A percentile compares a stretch with the other conserved stretches of the same genome.
Conservation (phyloP, 345 rosid species). For the Bruguiera sexangula region DNA sequence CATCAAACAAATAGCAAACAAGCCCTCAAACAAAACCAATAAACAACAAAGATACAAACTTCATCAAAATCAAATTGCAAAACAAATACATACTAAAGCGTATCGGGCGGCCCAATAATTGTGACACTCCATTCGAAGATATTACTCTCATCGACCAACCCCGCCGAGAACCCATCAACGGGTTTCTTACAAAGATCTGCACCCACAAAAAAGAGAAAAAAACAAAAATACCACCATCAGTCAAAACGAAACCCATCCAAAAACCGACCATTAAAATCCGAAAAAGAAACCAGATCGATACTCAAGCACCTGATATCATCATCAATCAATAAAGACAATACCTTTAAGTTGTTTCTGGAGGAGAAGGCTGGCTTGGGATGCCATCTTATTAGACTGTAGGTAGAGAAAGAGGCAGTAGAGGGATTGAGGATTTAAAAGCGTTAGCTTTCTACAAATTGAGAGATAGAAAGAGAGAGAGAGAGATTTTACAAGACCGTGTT, state of each 20-base stretch:
- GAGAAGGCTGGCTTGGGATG: constrained; percentile 91
- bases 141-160: constrained; percentile 86
- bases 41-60: neutral
- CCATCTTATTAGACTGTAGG: constrained; percentile 15
- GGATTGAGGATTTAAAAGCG: neutral
- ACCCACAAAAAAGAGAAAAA: constrained; percentile 13
- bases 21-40: neutral
- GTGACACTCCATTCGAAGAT: constrained; percentile 95
- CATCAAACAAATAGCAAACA: neutral
- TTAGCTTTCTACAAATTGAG: too few species aligned
- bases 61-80: neutral
- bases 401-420: constrained; percentile 6
- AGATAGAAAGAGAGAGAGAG: too few species aligned
- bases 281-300: neutral
- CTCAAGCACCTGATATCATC: constrained; percentile 1
- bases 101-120: constrained; percentile 94
- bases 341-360: constrained; percentile 95
- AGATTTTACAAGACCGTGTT: too few species aligned
- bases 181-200: constrained; percentile 98
- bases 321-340: constrained; percentile 7
- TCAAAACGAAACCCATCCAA: constrained; percentile 14
- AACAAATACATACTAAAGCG: constrained; percentile 59
- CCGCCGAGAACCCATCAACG: constrained; percentile 98
- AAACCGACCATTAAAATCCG: neutral
- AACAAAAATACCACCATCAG: constrained; percentile 26